Base-by-base conservation (phyloP, 2,329 filamentous ascomycete genomes). In the Talaromyces albobiverticillius region DNA sequence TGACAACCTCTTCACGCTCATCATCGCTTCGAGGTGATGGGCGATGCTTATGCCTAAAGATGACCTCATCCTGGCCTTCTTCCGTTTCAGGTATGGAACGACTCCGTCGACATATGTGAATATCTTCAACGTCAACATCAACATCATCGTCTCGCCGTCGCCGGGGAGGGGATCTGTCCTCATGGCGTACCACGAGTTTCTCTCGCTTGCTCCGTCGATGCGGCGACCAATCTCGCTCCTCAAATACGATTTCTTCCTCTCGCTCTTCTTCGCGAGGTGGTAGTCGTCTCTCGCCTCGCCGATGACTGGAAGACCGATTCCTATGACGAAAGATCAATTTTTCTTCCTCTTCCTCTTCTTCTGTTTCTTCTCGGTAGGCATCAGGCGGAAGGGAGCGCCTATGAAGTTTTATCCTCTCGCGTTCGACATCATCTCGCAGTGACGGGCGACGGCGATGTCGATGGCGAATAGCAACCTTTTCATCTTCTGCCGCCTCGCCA, bases 331-430 rank as follows among this genome's bases (percentile, higher is more conserved):
- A 34, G 20, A 53, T 13, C 8, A 43, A 36, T 23, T 52, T 34
- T n/a, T 56, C 54, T 22, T 56, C 54, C 10, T 55, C 53, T 3
- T 16, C 11, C 3, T 48, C 32, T n/a, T 48, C 32, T n/a, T 48
- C 46, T 13, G 25, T 26, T 13, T 49, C 49, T 18, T 47, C 54
- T 18, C 49, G 43, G 10, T 53, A 43, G 40, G 51, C 43, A 14
- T 52, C 56, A 29, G 52, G 41, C 38, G 48, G 42, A n/a, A 51
- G 52, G 4, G 55, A 50, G n/a, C 42, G 48, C 23, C 53, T 45
- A 46, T 42, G 46, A n/a, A 41, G 23, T 16, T 31, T 40, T 1
- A 46, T 34, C 18, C 32, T 46, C 13, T 54, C 46, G 14, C 25
- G 23, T 10, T 55, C 40, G 25, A 43, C 11, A 3, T 51, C 51